Conservation (phyloP, 768 basidiomycete species). For the Suillus sp. region DNA sequence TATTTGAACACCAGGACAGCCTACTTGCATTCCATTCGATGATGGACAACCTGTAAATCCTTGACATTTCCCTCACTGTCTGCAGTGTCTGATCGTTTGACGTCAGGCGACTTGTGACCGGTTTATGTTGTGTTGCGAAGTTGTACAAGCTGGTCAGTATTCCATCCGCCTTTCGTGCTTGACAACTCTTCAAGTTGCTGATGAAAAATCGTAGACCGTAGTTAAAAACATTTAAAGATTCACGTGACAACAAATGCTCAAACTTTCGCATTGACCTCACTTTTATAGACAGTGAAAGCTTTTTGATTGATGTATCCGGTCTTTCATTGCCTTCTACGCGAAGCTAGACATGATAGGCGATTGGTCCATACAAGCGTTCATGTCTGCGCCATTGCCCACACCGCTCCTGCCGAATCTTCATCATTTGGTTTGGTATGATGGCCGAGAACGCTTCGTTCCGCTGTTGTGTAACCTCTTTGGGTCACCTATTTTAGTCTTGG, state of each 20-base stretch:
- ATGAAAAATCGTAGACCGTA: background rate
- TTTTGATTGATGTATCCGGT: background rate
- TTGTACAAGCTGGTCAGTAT: background rate
- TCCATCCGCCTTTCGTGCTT: background rate
- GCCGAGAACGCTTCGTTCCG: background rate
- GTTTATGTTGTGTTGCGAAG: background rate
- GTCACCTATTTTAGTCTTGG: background rate
- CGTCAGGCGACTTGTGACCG: no score
- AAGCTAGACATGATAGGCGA: background rate
- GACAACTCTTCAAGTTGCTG: background rate
- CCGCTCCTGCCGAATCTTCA: background rate
- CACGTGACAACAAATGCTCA: background rate
- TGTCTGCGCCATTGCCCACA: background rate
- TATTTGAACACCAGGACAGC: background rate
- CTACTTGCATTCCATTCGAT: background rate
- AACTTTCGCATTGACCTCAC: background rate
- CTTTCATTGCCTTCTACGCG: background rate
- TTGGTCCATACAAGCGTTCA: background rate
- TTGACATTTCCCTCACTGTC: background rate
- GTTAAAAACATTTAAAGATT: background rate
- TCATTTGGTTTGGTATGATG: background rate
- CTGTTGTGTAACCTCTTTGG: background rate
- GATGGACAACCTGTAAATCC: background rate
- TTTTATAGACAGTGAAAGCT: background rate
- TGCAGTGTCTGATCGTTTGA: background rate